phyloP scores from a whole-genome alignment of 352 stramenopile species.

The Globisporangium mamillatum region DNA sequence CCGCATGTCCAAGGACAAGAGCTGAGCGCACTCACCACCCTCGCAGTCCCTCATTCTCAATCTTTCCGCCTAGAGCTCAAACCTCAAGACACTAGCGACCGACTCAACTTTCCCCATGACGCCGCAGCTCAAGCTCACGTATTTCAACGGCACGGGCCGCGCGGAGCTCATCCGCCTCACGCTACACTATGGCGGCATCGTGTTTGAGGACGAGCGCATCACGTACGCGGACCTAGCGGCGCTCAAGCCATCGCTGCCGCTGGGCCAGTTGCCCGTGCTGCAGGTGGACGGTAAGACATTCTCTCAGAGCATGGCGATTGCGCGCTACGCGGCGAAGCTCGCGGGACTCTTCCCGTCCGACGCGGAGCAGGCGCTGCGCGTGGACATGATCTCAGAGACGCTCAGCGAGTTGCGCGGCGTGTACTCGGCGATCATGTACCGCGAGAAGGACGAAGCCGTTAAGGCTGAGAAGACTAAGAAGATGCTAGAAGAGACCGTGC shows the following conservation, averaged over 20 bases:
- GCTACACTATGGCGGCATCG: constrained; percentile 31
- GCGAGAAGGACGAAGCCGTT: constrained; percentile 22
- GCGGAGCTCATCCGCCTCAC: constrained; percentile 63
- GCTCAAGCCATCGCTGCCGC: constrained; percentile 25
- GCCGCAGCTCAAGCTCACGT: constrained; percentile 62
- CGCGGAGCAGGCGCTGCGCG: constrained; percentile 7
- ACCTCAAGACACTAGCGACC: background rate
- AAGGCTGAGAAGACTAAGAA: constrained; percentile 40
- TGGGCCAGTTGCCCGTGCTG: constrained; percentile 26
- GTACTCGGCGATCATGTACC: constrained; percentile 1
- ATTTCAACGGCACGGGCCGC: constrained; percentile 54
- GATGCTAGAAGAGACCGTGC: constrained; percentile 27
- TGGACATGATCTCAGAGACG: constrained; percentile 20
- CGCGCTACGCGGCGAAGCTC: constrained; percentile 29
- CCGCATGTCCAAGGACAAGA: background rate
- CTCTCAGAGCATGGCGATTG: constrained; percentile 27
- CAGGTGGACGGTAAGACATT: constrained; percentile 25
- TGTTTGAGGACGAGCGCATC: constrained; percentile 28
- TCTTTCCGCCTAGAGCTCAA: background rate
- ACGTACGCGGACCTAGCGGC: constrained; percentile 4
- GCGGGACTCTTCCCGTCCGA: constrained; percentile 21
- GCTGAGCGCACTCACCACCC: too few relatives aligned
- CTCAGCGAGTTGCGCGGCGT: constrained; percentile 8
- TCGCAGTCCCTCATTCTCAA: background rate
- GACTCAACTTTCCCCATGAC: background rate